phyloP scores from a whole-genome alignment of 1,284 basidiomycete species.

The Leccinum subrobustum region DNA sequence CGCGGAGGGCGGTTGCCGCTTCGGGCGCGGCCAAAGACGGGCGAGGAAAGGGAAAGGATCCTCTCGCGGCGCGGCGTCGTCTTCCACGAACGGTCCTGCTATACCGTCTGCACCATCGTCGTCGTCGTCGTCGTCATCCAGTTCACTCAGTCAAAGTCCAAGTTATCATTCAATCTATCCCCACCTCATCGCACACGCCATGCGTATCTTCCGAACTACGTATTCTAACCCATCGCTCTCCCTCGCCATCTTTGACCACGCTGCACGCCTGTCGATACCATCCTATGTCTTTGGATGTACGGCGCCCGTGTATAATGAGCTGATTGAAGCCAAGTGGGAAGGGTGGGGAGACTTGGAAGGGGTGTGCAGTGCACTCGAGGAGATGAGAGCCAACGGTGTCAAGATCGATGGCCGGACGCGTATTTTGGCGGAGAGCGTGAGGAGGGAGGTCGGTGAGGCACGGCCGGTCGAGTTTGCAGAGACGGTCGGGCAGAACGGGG shows the following conservation, averaged over 20 bases:
- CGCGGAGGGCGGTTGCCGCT: slow-evolving; percentile 33
- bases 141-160: slow-evolving; percentile 31
- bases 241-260: slow-evolving; percentile 80
- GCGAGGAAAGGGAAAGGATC: background rate
- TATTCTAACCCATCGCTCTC: slow-evolving; percentile 80
- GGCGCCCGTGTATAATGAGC: slow-evolving; percentile 81
- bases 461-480: slow-evolving; percentile 20
- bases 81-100: background rate
- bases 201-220: slow-evolving; percentile 72
- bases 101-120: background rate
- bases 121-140: background rate
- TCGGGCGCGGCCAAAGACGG: background rate
- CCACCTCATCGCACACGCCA: slow-evolving; percentile 69
- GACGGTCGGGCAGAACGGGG: slow-evolving; percentile 39
- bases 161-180: slow-evolving; percentile 70
- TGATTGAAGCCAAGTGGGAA: slow-evolving; percentile 78
- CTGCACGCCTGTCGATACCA: slow-evolving; percentile 65
- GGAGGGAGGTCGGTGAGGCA: slow-evolving; percentile 59
- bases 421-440: slow-evolving; percentile 59
- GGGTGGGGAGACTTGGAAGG: slow-evolving; percentile 77
- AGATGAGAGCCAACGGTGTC: slow-evolving; percentile 82
- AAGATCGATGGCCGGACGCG: slow-evolving; percentile 61
- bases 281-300: slow-evolving; percentile 88
- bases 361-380: slow-evolving; percentile 67
- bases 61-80: background rate